Base-by-base conservation (phyloP, 2,329 filamentous ascomycete genomes). In the Talaromyces sp. region DNA sequence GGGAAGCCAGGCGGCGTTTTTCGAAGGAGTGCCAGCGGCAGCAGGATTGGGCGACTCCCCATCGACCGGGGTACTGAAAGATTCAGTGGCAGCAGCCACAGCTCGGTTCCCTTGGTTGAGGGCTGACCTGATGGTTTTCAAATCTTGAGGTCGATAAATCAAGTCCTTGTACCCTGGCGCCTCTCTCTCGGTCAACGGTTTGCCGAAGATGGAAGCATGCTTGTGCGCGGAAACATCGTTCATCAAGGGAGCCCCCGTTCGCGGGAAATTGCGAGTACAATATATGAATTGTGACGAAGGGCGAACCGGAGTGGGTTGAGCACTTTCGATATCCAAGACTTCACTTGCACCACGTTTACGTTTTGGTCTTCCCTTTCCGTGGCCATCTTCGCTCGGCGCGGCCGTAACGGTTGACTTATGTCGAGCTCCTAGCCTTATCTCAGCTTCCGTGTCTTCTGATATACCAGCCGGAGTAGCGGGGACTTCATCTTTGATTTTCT, bases 171-270 rank as follows among this genome's bases (percentile, higher is more conserved):
- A 93, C 5, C 89, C 89, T 0, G 89, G 89, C 0, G 89, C 90
- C 67, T 91, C 87, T 41, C 84, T 84, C 65, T 91, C 88, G 11
- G 89, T 88, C 55, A 93, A 82, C 1, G 88, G 87, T 58, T 87
- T 87, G 29, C 88, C 87, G 70, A 93, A 93, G 75, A 91, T 90
- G 65, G 90, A 91, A 52, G 89, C 90, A 66, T 89, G 85, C 35
- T 89, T 88, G 71, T 93, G 89, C 58, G 86, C 89, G 26, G 86
- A 85, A 62, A 93, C 89, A 67, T 91, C 87, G 69, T 92, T 89
- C 64, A 93, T 81, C 13, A 90, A 86, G 4, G 88, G 87, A 4
- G 84, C 84, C 32, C 87, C 88, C 14, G 91, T 89, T 65, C 88
- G 86, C 38, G 88, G 84, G 63, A 80, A 80, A 29, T 77, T 79